These are phyloP conservation scores for Cytospora leucostoma DNA, from an alignment of 2,329 filamentous ascomycete species.

Conservation along the genomic window DNA sequence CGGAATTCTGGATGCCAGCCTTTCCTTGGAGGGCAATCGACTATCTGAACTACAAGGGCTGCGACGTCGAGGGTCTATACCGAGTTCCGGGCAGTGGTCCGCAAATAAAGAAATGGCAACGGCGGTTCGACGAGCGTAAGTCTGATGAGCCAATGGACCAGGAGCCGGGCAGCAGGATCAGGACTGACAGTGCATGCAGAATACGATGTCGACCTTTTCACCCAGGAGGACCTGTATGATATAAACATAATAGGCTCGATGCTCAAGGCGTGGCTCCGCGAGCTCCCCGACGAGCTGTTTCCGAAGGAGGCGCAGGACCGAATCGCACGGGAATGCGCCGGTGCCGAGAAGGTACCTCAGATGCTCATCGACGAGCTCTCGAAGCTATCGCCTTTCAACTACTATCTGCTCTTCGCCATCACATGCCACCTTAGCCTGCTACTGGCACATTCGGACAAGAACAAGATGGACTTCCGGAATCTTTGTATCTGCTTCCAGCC, in stretches of 20 bases:
- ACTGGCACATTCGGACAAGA: conserved; percentile 88
- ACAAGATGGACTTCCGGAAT: conserved; percentile 98
- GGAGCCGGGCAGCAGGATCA: not conserved
- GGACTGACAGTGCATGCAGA: conserved; percentile 49
- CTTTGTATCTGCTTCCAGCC: conserved; percentile 96
- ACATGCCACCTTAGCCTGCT: conserved; percentile 93
- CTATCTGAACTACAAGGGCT: conserved; percentile 92
- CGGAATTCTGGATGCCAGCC: conserved; percentile 98
- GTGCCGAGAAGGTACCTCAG: conserved; percentile 78
- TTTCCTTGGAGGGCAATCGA: conserved; percentile 95
- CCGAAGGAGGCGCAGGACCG: conserved; percentile 80
- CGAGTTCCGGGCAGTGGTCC: conserved; percentile 87
- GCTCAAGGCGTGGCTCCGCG: conserved; percentile 93
- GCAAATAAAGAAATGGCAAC: conserved; percentile 91
- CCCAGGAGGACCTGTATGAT: conserved; percentile 85
- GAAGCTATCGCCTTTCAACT: conserved; percentile 93
- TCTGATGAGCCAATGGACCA: conserved; percentile 13
- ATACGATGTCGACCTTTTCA: conserved; percentile 85
- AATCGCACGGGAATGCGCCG: conserved; percentile 77
- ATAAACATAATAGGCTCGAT: conserved; percentile 96
- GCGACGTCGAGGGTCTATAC: conserved; percentile 91
- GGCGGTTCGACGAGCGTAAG: conserved; percentile 81
- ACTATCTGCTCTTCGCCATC: conserved; percentile 95
- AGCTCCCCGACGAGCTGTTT: conserved; percentile 92
- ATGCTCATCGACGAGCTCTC: conserved; percentile 89